phyloP scores from a whole-genome alignment of 2,329 filamentous ascomycete species.

The Ceratocystis colombiana region DNA sequence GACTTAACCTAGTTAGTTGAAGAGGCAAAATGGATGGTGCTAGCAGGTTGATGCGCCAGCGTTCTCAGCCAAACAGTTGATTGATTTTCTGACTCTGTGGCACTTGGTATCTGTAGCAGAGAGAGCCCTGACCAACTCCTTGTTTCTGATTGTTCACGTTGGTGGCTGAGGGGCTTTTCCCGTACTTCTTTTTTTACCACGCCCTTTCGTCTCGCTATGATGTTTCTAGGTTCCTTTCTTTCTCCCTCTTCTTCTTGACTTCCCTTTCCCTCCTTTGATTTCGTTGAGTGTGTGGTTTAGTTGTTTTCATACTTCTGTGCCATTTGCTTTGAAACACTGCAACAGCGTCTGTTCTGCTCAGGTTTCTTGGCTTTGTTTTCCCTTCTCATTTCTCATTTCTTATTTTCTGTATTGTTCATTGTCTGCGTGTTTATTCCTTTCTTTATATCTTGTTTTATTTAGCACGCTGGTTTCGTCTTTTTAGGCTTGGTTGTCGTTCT shows the following conservation, averaged over 20 bases:
- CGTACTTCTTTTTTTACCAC: conserved; percentile 11
- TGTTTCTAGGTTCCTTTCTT: conserved; percentile 18
- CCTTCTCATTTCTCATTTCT: background rate
- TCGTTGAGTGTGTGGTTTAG: conserved; percentile 4
- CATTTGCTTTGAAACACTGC: conserved; percentile 12
- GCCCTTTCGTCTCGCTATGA: conserved; percentile 3
- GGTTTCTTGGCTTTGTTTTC: conserved; percentile 13
- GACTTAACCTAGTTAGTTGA: background rate
- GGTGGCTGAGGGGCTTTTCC: background rate
- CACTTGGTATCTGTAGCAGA: background rate
- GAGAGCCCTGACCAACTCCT: background rate
- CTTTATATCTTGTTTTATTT: background rate
- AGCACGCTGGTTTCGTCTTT: conserved; percentile 10
- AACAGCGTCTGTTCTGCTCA: conserved; percentile 8
- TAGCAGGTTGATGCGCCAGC: background rate
- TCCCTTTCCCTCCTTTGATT: conserved; percentile 1
- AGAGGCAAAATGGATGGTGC: no score
- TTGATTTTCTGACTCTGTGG: conserved; percentile 10
- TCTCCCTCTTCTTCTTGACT: background rate
- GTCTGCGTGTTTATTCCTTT: conserved; percentile 2
- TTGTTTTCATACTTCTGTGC: conserved; percentile 9
- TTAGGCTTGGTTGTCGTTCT: conserved; percentile 5
- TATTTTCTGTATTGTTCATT: background rate
- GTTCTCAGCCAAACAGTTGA: background rate
- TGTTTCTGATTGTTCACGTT: background rate